Evolutionary conservation across 345 rosid genomes (phyloP).

Genomic region (Hibiscus syriacus): DNA sequence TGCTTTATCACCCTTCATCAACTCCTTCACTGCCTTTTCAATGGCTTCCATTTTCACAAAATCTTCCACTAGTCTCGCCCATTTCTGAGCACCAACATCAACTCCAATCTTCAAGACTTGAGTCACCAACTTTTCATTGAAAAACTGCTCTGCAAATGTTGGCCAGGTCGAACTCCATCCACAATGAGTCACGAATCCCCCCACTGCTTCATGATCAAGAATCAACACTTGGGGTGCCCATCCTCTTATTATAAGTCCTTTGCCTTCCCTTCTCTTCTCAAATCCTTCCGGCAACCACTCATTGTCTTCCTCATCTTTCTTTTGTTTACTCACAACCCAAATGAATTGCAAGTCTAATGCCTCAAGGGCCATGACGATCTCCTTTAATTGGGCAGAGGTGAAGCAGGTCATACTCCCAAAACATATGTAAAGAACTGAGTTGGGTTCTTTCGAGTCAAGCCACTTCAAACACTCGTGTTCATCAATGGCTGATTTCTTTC

Average conservation of each 20-base stretch:
- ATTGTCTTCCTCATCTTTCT: slow-evolving; percentile 24
- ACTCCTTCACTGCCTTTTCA: slow-evolving; percentile 28
- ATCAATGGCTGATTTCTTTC: slow-evolving; percentile 17
- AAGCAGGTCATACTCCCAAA: background rate
- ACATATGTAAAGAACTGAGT: slow-evolving; percentile 31
- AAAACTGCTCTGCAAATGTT: slow-evolving; percentile 34
- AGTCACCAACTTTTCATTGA: slow-evolving; percentile 42
- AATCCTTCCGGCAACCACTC: slow-evolving; percentile 23
- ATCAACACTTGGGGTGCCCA: slow-evolving; percentile 63
- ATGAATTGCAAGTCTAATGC: slow-evolving; percentile 20
- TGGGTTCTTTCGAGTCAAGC: slow-evolving; percentile 20
- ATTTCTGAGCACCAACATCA: slow-evolving; percentile 24
- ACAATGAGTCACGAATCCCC: slow-evolving; percentile 51
- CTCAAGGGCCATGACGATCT: background rate
- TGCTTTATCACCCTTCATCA: slow-evolving; percentile 28
- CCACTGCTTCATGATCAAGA: slow-evolving; percentile 42
- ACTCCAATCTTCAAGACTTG: slow-evolving; percentile 34
- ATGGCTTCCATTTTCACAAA: slow-evolving; percentile 28
- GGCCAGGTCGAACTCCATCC: slow-evolving; percentile 64
- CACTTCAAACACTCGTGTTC: slow-evolving; percentile 33
- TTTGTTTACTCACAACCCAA: slow-evolving; percentile 25
- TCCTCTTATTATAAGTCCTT: slow-evolving; percentile 43
- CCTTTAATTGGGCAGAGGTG: background rate
- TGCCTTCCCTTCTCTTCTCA: slow-evolving; percentile 25
- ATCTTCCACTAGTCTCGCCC: slow-evolving; percentile 18